phyloP scores from a whole-genome alignment of 306 rosid genomes.

The Rubus parviflorus region DNA sequence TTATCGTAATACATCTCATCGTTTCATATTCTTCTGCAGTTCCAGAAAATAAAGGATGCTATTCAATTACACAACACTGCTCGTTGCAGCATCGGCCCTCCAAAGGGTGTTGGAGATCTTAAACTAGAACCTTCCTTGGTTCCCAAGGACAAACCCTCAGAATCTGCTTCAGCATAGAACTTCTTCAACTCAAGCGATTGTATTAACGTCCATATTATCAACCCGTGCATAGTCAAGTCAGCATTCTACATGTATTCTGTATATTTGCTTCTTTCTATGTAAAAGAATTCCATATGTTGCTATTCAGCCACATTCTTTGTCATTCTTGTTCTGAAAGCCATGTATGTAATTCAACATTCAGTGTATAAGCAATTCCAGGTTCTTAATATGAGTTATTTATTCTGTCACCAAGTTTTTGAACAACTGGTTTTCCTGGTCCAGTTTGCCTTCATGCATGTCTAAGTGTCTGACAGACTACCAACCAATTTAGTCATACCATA shows the following conservation, averaged over 20 bases:
- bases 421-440: neutral
- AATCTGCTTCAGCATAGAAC: conserved; percentile 45
- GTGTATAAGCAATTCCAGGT: conserved; percentile 30
- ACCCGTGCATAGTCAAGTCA: conserved; percentile 27
- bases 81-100: conserved; percentile 97
- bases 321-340: conserved; percentile 44
- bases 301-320: conserved; percentile 46
- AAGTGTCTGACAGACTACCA: neutral
- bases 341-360: conserved; percentile 30
- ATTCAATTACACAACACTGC: conserved; percentile 81
- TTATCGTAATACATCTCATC: conserved; percentile 15
- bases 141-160: conserved; percentile 53
- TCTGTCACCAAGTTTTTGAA: neutral
- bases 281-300: conserved; percentile 34
- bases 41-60: conserved; percentile 96
- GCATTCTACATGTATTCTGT: conserved; percentile 43
- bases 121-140: conserved; percentile 45
- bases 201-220: conserved; percentile 20
- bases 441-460: neutral
- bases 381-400: conserved; percentile 15
- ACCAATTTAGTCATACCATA: neutral
- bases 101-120: conserved; percentile 71
- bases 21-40: conserved; percentile 44
- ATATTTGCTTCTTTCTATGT: conserved; percentile 34
- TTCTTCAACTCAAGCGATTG: conserved; percentile 8